A percentile compares a stretch with the other conserved stretches of the same genome.
These are phyloP conservation scores for Takashimella tepidaria DNA, from an alignment of 1,284 basidiomycete species.

Conservation along the genomic window DNA sequence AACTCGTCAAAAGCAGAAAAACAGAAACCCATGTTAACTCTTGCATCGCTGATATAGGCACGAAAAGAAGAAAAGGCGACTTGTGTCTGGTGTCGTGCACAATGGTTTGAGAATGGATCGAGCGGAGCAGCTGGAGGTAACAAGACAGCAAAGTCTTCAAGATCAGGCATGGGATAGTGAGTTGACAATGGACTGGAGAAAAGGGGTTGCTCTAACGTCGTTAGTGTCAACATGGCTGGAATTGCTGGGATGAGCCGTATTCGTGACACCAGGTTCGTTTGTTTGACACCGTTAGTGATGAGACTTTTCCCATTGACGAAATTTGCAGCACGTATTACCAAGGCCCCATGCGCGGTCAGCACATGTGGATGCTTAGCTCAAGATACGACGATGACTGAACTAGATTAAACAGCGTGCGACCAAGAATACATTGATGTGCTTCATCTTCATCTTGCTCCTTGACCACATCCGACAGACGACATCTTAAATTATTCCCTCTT, in stretches of 20 bases:
- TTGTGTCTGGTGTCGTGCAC: conserved; percentile 37
- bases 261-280: conserved; percentile 31
- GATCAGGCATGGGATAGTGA: conserved; percentile 2
- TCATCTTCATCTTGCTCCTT: no score
- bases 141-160: conserved; percentile 4
- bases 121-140: not conserved
- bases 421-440: no score
- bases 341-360: not conserved
- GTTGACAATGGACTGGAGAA: not conserved
- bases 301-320: no score
- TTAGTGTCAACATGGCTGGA: conserved; percentile 35
- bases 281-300: no score
- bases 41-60: no score
- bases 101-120: conserved; percentile 20
- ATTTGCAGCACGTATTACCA: not conserved
- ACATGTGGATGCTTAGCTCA: not conserved
- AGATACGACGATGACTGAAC: not conserved
- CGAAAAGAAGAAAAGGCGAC: conserved; percentile 21
- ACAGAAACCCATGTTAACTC: no score
- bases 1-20: no score
- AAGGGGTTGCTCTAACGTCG: not conserved
- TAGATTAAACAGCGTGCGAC: no score
- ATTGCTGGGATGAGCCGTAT: conserved; percentile 24
- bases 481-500: no score
- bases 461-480: no score